Evolutionary conservation across 345 rosid species (phyloP).

Genomic region (Bretschneidera sinensis): DNA sequence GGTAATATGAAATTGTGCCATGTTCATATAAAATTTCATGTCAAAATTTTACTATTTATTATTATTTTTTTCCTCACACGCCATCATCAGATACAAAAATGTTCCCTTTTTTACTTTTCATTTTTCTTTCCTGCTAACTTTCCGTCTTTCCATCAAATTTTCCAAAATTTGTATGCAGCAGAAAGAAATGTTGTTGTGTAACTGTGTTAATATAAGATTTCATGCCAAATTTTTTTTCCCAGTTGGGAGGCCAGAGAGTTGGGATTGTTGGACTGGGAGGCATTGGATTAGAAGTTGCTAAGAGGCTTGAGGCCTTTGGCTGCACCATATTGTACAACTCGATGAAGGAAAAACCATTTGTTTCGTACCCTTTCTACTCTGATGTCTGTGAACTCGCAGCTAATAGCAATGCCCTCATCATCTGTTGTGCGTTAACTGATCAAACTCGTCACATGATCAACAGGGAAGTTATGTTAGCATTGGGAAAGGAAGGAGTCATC

Average conservation of each 20-base stretch:
- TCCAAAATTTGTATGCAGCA: too few species aligned
- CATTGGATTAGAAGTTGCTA: slow-evolving; percentile 33
- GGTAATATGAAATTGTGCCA: too few species aligned
- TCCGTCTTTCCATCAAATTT: too few species aligned
- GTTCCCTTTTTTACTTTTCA: not conserved
- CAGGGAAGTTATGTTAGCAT: slow-evolving; percentile 31
- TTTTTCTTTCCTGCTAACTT: not conserved
- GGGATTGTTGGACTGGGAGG: slow-evolving; percentile 51
- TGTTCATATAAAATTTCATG: too few species aligned
- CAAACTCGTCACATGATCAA: too few species aligned
- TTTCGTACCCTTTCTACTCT: slow-evolving; percentile 28
- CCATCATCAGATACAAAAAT: not conserved
- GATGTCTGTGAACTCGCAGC: slow-evolving; percentile 33
- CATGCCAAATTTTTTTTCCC: not conserved
- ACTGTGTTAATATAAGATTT: not conserved
- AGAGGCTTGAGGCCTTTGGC: too few species aligned
- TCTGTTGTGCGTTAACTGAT: too few species aligned
- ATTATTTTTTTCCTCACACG: too few species aligned
- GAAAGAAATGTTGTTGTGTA: not conserved
- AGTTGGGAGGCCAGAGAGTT: slow-evolving; percentile 40
- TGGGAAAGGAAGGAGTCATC: slow-evolving; percentile 43
- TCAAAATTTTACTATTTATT: too few species aligned
- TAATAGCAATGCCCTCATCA: slow-evolving; percentile 30
- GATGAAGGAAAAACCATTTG: slow-evolving; percentile 28
- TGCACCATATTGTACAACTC: slow-evolving; percentile 39